Base-by-base conservation (phyloP, 2,329 filamentous ascomycete genomes). In the Lasiodiplodia theobromae region DNA sequence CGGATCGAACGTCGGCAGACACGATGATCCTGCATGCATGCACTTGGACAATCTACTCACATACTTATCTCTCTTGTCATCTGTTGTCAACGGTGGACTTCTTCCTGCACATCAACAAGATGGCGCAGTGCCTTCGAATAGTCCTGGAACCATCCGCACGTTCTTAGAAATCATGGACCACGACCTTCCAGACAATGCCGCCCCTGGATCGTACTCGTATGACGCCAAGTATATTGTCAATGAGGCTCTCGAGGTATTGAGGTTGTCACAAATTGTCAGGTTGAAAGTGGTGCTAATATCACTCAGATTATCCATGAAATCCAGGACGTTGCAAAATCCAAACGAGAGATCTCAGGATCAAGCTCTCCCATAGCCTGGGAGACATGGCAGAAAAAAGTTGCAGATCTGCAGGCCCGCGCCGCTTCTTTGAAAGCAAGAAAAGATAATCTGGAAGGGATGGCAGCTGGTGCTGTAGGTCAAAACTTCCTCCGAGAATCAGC, bases 151-250 rank as follows among this genome's bases (percentile, higher is more conserved):
- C 1, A 63, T 51, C 25, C 58, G 58, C 18, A 63, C 58, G 1
- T 63, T 63, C 40, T 63, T 63, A 10, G 23, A 49, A 44, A 49
- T 63, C 40, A 51, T 51, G 16, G 58, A 63, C 10, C 28, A 63
- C n/a, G 58, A 63, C 2, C 58, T 63, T 28, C 23, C 58, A 1
- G 49, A 51, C 3, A 28, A 51, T 25, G 58, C 28, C 4, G 14
- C 58, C 25, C 40, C 40, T 8, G 58, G 58, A 12, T 49, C 58
- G 10, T 63, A 37, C 38, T 63, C 58, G 18, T 63, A 63, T n/a
- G 58, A 63, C 28, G 37, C 40, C 40, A 49, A 63, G 18, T 16
- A 51, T 28, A 63, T 63, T 11, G 25, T 63, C 4, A 16, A 51
- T 18, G 58, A 49, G 25, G 40, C 58, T 12, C 58, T 63, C 4